A percentile compares a stretch with the other conserved stretches of the same genome.
These are phyloP conservation scores for Mycotypha africana DNA, from an alignment of 371 early-diverging fungal genomes.

Conservation along the genomic window DNA sequence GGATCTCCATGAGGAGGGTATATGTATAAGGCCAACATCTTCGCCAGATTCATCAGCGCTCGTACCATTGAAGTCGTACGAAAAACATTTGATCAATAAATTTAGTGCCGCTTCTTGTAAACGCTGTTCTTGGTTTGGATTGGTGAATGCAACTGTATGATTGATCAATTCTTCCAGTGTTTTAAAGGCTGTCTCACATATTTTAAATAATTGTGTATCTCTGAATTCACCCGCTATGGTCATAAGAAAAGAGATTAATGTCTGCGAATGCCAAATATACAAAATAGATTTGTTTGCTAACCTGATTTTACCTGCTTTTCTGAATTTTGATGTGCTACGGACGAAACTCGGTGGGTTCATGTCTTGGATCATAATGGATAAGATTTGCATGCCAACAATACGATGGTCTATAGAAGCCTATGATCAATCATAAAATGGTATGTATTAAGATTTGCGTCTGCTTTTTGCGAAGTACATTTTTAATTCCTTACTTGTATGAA, in stretches of 20 bases:
- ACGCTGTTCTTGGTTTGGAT: conserved; percentile 47
- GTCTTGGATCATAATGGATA: conserved; percentile 55
- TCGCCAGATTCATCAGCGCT: conserved; percentile 82
- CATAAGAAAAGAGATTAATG: no score
- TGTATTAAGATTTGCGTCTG: neutral
- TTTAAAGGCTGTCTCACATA: conserved; percentile 63
- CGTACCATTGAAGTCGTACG: conserved; percentile 87
- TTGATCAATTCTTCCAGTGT: conserved; percentile 51
- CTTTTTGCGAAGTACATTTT: neutral
- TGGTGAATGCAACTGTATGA: conserved; percentile 33
- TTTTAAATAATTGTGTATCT: conserved; percentile 69
- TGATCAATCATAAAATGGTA: neutral
- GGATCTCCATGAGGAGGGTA: conserved; percentile 76
- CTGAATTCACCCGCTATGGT: conserved; percentile 80
- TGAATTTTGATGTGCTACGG: conserved; percentile 59
- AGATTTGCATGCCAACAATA: conserved; percentile 60
- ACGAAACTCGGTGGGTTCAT: conserved; percentile 58
- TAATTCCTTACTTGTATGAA: conserved; percentile 55
- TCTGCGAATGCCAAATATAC: no score
- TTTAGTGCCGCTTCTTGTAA: conserved; percentile 55
- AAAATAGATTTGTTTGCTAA: neutral
- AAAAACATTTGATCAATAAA: conserved; percentile 67
- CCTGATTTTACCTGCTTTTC: conserved; percentile 52
- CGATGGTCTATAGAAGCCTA: conserved; percentile 56
- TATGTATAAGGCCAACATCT: conserved; percentile 74